Evolutionary conservation across 1,284 basidiomycete genomes (phyloP).

Genomic region (Coniophora puteana): DNA sequence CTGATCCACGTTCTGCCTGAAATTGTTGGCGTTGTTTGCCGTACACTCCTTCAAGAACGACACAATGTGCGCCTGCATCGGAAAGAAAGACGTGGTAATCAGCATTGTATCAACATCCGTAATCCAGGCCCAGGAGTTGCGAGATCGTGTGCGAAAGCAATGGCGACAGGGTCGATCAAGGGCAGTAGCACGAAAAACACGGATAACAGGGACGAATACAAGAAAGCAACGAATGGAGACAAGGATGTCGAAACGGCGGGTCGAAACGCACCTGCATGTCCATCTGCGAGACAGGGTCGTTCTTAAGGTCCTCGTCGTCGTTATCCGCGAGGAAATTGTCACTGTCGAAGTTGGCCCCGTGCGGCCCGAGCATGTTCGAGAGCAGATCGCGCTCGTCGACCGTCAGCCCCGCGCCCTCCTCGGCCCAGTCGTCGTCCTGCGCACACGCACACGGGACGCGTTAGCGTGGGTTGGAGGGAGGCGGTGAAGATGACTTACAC

Average conservation of each 20-base stretch:
- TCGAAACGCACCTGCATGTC: slow-evolving; percentile 74
- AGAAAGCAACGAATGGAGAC: background rate
- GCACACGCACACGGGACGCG: too few species aligned
- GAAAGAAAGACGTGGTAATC: background rate
- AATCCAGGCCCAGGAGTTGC: too few species aligned
- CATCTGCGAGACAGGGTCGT: slow-evolving; percentile 85
- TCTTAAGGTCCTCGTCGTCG: slow-evolving; percentile 84
- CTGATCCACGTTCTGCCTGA: slow-evolving; percentile 61
- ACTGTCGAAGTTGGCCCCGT: slow-evolving; percentile 65
- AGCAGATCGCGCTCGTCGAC: slow-evolving; percentile 64
- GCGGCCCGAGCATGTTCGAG: slow-evolving; percentile 68
- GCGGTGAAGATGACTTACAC: slow-evolving; percentile 40
- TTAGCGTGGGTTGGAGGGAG: slow-evolving; percentile 8
- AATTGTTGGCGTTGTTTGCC: slow-evolving; percentile 59
- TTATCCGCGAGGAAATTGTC: slow-evolving; percentile 66
- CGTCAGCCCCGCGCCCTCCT: slow-evolving; percentile 66
- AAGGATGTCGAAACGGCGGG: background rate
- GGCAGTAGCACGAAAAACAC: slow-evolving; percentile 5
- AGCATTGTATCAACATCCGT: background rate
- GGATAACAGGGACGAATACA: slow-evolving; percentile 5
- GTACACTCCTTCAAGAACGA: slow-evolving; percentile 72
- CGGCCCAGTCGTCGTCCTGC: slow-evolving; percentile 86
- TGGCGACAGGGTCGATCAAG: too few species aligned
- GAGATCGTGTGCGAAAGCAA: too few species aligned
- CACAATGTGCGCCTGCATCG: slow-evolving; percentile 56